Base-by-base conservation (phyloP, 208 protist species). In the Balamuthia mandrillaris region DNA sequence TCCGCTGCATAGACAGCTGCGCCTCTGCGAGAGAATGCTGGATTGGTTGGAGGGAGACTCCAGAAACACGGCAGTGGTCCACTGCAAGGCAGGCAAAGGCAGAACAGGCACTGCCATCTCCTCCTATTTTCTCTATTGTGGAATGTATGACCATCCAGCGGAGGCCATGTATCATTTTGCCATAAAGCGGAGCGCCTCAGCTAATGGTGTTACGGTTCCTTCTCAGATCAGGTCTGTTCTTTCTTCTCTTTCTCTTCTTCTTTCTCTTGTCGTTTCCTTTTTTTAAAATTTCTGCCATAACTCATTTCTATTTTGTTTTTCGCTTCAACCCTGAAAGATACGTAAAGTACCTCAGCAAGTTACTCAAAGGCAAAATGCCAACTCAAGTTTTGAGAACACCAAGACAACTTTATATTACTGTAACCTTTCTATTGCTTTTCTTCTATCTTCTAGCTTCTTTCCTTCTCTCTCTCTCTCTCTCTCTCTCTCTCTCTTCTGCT, bases 51-150 rank as follows among this genome's bases (percentile, higher is more conserved):
- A 54, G 21, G 47, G 61, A 14, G 49, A 81, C 47, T 35, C 49
- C 14, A 21, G 12, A 21, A 81, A 81, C 39, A 51, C 61, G 31
- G 72, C 35, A 3, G 72, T 51, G 24, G 33, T 81, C 44, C 72
- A 81, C 33, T 81, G 72, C 39, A 81, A 81, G 45, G 72, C 72
- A 14, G 72, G 72, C 35, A 24, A 63, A 35, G 72, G 72, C n/a
- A 24, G 72, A 31, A 81, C 72, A 27, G 72, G 72, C 10, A 81
- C 72, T n/a, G 72, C 61, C 49, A 81, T 81, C 44, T 49, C 49
- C 47, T 49, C 49, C 72, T 81, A 81, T 29, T 81, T 81, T 27
- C 72, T 81, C 72, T 81, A 81, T 21, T 44, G 49, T 4, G 72
- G 72, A 3, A 63, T 81, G 33, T 42, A 63, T 37, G 29, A 16